A percentile compares a stretch with the other conserved stretches of the same genome.
Conservation (phyloP, 1,284 basidiomycete genomes). For the Amylostereum areolatum region DNA sequence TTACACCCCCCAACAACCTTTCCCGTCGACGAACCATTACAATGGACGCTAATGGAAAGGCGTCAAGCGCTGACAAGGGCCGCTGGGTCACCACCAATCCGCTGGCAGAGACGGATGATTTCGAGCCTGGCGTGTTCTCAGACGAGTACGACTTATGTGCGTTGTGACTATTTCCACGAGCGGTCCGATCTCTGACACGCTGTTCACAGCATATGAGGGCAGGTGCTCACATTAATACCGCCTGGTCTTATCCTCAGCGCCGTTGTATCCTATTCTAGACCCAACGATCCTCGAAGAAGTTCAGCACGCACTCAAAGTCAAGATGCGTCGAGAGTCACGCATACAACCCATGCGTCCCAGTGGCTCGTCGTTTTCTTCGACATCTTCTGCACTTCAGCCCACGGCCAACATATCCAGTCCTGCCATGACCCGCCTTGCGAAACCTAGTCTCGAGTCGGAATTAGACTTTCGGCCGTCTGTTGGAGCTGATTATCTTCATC, state of each 20-base stretch:
- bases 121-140: constrained; percentile 40
- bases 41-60: constrained; percentile 1
- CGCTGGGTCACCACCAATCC: neutral
- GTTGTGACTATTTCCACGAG: constrained; percentile 21
- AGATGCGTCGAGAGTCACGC: constrained; percentile 66
- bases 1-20: neutral
- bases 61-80: constrained; percentile 2
- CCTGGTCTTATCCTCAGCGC: constrained; percentile 6
- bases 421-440: constrained; percentile 9
- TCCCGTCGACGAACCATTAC: constrained; percentile 6
- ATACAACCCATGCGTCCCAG: constrained; percentile 29
- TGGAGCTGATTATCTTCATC: constrained; percentile 36
- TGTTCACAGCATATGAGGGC: constrained; percentile 57
- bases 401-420: constrained; percentile 9
- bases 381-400: constrained; percentile 28
- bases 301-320: constrained; percentile 61
- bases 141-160: constrained; percentile 72
- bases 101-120: constrained; percentile 17
- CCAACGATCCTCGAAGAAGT: constrained; percentile 71
- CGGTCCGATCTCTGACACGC: constrained; percentile 1
- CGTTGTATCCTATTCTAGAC: constrained; percentile 33
- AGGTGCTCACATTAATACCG: constrained; percentile 18
- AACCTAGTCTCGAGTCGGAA: constrained; percentile 34
- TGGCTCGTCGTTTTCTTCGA: constrained; percentile 30
- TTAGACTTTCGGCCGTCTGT: constrained; percentile 71